A percentile compares a stretch with the other conserved stretches of the same genome.
phyloP scores from a whole-genome alignment of 2,329 filamentous ascomycete species.

The Trichoderma oligosporum region DNA sequence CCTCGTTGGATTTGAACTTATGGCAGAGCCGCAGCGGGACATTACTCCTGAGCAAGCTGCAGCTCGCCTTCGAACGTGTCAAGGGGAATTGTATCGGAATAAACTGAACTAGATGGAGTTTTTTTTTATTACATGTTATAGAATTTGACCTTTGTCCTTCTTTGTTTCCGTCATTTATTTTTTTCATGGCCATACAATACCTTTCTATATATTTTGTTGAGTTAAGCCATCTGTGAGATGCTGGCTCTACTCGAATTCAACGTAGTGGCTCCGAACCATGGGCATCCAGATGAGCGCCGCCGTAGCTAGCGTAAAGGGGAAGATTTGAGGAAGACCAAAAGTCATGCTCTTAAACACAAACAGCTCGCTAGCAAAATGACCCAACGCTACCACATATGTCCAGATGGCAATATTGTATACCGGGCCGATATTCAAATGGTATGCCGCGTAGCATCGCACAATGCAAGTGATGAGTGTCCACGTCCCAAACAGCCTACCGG shows the following conservation, averaged over 20 bases:
- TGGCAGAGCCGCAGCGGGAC: slow-evolving; percentile 96
- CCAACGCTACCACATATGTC: slow-evolving; percentile 74
- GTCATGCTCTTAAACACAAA: slow-evolving; percentile 72
- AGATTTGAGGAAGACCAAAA: slow-evolving; percentile 54
- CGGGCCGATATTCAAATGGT: slow-evolving; percentile 67
- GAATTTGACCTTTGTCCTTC: neutral
- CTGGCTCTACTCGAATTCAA: slow-evolving; percentile 39
- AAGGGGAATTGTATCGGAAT: slow-evolving; percentile 82
- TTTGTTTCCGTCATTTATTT: neutral
- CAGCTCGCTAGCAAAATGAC: slow-evolving; percentile 79
- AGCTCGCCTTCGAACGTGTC: slow-evolving; percentile 68
- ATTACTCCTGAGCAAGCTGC: slow-evolving; percentile 97
- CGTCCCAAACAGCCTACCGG: slow-evolving; percentile 76
- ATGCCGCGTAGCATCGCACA: slow-evolving; percentile 77
- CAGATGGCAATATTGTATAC: slow-evolving; percentile 78
- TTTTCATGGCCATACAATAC: neutral
- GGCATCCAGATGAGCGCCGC: slow-evolving; percentile 58
- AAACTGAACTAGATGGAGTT: slow-evolving; percentile 26
- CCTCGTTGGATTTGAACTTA: slow-evolving; percentile 90
- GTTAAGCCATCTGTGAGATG: neutral
- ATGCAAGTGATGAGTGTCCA: slow-evolving; percentile 80
- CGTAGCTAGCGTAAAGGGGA: slow-evolving; percentile 52
- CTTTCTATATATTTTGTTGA: neutral
- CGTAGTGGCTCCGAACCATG: slow-evolving; percentile 66
- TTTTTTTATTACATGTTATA: neutral